Base-by-base conservation (phyloP, 2,329 filamentous ascomycete genomes). In the Trichoderma hamatum region DNA sequence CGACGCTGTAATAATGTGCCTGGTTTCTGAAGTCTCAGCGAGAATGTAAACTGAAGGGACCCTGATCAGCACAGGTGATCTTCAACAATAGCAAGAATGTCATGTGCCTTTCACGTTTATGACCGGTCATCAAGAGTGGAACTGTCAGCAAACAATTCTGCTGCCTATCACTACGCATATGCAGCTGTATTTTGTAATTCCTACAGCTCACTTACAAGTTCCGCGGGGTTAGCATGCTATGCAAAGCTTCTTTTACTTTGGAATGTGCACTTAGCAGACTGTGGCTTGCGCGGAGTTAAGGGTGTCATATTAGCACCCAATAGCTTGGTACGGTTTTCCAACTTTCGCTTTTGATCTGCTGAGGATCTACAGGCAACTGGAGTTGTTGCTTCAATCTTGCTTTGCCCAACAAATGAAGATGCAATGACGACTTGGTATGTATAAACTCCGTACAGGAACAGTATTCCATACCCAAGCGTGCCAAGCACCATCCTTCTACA, bases 221-320 rank as follows among this genome's bases (percentile, higher is more conserved):
- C 52, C 52, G 52, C 52, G 28, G 52, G 26, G 52, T 13, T 34
- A 6, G 39, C 59, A 32, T 46, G 59, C 30, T 16, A 10, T 3
- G 7, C 28, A 51, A 62, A 34, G 39, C 59, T 62, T 62, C 30
- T 30, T 49, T 16, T 11, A 62, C 43, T 49, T 21, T 62, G 59
- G 59, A 62, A 62, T 62, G 59, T 1, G 7, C 19, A 9, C 6
- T n/a, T 14, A 24, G 14, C 39, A 10, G 24, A 24, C 3, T 34
- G 43, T 62, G 59, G 59, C 59, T 51, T 62, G 24, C 39, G 3
- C 59, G 39, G 9, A 43, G 59, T 49, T 62, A 62, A 46, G 59
- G n/a, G 26, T 51, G 32, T 51, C 9, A 19, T 62, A 21, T 34
- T 28, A 62, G 59, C 43, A 62, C 30, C 59, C 30, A 26, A 34